Conservation (phyloP, 106 monocot genomes). For the Dendrobium huoshanense region DNA sequence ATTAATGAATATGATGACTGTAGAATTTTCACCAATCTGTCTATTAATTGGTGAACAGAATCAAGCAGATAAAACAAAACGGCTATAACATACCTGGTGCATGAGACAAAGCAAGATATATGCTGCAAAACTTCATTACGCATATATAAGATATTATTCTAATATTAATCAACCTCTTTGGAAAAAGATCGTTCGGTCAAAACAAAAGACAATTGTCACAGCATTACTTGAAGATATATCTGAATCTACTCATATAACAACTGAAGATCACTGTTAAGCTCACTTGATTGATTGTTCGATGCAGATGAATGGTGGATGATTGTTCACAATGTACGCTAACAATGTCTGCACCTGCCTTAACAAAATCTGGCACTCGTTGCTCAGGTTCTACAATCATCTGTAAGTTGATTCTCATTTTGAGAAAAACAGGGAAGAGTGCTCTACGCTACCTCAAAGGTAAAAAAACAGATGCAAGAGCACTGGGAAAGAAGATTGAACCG, state of each 20-base stretch:
- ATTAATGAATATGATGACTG: neutral
- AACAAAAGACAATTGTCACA: neutral
- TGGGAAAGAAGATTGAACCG: neutral
- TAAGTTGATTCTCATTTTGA: conserved; percentile 12
- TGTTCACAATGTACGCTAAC: conserved; percentile 98
- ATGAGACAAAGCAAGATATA: neutral
- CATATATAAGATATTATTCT: neutral
- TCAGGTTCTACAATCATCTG: conserved; percentile 99
- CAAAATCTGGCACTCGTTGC: conserved; percentile 86
- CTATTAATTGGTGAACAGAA: neutral
- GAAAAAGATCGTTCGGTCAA: neutral
- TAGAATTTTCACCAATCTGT: neutral
- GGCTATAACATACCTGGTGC: neutral
- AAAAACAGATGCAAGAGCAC: neutral
- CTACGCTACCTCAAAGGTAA: neutral
- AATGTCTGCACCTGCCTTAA: conserved; percentile 97
- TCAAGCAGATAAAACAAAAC: neutral
- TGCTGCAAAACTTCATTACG: neutral
- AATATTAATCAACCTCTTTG: neutral
- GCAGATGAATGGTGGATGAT: conserved; percentile 86
- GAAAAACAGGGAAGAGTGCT: neutral
- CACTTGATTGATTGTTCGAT: conserved; percentile 85
- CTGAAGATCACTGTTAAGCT: neutral
- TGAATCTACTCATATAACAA: neutral
- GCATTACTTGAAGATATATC: neutral